Evolutionary conservation across 805 yeast species (phyloP).

Genomic region (Diddensiella caesifluorescens): DNA sequence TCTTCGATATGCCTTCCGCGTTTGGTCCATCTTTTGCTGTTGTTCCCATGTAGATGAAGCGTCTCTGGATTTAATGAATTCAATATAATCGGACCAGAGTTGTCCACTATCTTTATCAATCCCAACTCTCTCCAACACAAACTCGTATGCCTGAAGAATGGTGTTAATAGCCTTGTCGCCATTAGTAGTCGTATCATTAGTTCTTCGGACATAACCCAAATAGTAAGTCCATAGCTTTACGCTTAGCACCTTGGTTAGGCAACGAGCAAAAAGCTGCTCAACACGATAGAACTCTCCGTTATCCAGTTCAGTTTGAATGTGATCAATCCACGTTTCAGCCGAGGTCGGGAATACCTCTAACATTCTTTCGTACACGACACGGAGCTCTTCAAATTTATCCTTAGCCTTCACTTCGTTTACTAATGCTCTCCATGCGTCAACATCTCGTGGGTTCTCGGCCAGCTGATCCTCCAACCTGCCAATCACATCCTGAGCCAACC

Average conservation of each 20-base stretch:
- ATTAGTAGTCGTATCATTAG: constrained; percentile 59
- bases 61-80: constrained; percentile 66
- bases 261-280: constrained; percentile 59
- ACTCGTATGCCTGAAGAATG: constrained; percentile 76
- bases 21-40: constrained; percentile 70
- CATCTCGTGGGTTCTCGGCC: constrained; percentile 48
- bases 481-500: constrained; percentile 44
- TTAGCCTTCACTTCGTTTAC: constrained; percentile 44
- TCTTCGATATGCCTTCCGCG: constrained; percentile 65
- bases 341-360: constrained; percentile 61
- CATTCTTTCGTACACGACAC: constrained; percentile 54
- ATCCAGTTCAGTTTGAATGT: constrained; percentile 58
- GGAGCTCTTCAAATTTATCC: constrained; percentile 56
- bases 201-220: constrained; percentile 68
- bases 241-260: constrained; percentile 57
- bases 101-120: constrained; percentile 64
- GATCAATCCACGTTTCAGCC: constrained; percentile 69
- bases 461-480: constrained; percentile 56
- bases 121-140: constrained; percentile 75
- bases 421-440: constrained; percentile 51
- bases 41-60: constrained; percentile 63
- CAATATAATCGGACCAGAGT: constrained; percentile 80
- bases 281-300: constrained; percentile 62
- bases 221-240: constrained; percentile 73
- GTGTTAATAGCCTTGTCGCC: constrained; percentile 73